Percentiles rank a stretch among this genome's conserved stretches.
Conservation (phyloP, 2,329 filamentous ascomycete species). For the Byssoonygena ceratinophila region DNA sequence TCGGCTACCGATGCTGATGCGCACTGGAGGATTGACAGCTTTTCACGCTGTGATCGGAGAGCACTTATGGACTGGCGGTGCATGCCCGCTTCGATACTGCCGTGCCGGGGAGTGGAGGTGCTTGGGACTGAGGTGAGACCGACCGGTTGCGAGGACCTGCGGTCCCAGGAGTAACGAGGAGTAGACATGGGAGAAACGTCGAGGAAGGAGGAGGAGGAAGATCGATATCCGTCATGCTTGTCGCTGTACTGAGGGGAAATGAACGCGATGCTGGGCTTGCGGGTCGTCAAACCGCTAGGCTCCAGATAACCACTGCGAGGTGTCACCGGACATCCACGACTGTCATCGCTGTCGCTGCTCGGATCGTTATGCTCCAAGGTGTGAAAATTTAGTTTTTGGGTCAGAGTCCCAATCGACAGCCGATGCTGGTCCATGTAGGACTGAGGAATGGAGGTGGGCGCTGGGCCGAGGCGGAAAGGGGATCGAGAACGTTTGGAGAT, state of each 20-base stretch:
- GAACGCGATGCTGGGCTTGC: constrained; percentile 6
- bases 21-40: constrained; percentile 34
- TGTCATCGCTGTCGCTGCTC: constrained; percentile 15
- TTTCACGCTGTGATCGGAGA: constrained; percentile 31
- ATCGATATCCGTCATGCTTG: neutral
- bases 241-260: constrained; percentile 7
- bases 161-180: constrained; percentile 5
- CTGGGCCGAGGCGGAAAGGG: constrained; percentile 28
- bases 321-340: constrained; percentile 19
- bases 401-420: constrained; percentile 33
- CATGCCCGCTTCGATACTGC: constrained; percentile 1
- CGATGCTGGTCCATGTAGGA: constrained; percentile 26
- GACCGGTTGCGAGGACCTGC: constrained; percentile 8
- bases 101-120: neutral
- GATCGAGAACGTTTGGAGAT: constrained; percentile 26
- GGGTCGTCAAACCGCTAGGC: constrained; percentile 10
- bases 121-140: neutral
- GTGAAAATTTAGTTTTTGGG: constrained; percentile 34
- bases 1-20: constrained; percentile 27
- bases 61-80: constrained; percentile 12
- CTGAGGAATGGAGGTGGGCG: constrained; percentile 37
- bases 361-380: constrained; percentile 24
- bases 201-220: neutral
- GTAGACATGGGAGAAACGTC: constrained; percentile 10
- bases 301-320: constrained; percentile 14